phyloP scores from a whole-genome alignment of 768 basidiomycete genomes.

The Mycena filopes region DNA sequence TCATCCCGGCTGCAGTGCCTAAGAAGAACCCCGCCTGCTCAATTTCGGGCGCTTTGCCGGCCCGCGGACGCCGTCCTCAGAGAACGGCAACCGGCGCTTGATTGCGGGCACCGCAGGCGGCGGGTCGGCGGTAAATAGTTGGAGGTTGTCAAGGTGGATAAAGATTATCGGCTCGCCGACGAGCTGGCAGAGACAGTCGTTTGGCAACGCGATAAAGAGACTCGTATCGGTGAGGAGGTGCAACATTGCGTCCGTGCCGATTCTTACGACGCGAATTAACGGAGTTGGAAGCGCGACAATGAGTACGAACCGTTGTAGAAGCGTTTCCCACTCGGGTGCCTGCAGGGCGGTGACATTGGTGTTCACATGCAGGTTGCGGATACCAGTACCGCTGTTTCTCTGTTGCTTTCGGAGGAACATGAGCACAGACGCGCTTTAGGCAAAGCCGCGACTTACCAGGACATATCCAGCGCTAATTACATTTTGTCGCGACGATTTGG shows the following conservation, averaged over 20 bases:
- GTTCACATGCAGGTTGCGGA: slow-evolving; percentile 75
- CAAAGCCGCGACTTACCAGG: slow-evolving; percentile 51
- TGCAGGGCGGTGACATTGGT: slow-evolving; percentile 78
- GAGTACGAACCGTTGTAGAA: slow-evolving; percentile 66
- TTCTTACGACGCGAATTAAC: slow-evolving; percentile 52
- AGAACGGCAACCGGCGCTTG: slow-evolving; percentile 24
- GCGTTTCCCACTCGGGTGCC: slow-evolving; percentile 70
- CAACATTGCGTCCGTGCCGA: slow-evolving; percentile 81
- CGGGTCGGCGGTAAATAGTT: slow-evolving; percentile 27
- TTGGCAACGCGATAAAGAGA: slow-evolving; percentile 81
- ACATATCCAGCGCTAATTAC: slow-evolving; percentile 76
- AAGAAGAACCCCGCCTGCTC: slow-evolving; percentile 9
- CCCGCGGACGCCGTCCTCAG: slow-evolving; percentile 19
- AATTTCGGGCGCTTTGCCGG: slow-evolving; percentile 46
- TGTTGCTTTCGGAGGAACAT: slow-evolving; percentile 47
- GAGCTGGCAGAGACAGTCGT: slow-evolving; percentile 87
- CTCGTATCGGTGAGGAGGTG: slow-evolving; percentile 82
- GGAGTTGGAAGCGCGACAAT: neutral
- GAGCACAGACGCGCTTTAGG: neutral
- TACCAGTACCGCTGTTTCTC: slow-evolving; percentile 51
- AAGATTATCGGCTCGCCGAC: slow-evolving; percentile 75
- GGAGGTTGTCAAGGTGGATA: slow-evolving; percentile 39
- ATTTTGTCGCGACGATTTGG: slow-evolving; percentile 54
- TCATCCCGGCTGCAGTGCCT: neutral
- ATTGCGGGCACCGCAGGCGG: slow-evolving; percentile 13